Evolutionary conservation across 345 rosid genomes (phyloP), one percentile per base, ranked within the genome.

Genomic region (Gossypium anomalum): DNA sequence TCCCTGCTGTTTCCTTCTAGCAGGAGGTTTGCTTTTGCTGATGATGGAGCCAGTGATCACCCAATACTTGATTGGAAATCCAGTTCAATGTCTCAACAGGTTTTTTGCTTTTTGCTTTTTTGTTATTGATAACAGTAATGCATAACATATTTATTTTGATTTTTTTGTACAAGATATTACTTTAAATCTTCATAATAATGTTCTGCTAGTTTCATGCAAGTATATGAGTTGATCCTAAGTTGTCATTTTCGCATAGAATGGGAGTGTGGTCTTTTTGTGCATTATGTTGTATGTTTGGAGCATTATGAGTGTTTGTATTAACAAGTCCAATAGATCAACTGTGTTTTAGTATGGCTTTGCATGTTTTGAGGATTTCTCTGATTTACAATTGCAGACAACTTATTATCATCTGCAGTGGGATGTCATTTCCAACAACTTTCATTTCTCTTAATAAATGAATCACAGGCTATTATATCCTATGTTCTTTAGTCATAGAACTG

Each of bases 21-120:
- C 76, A 85, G 89, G 81, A 90, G 94, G 76, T 93, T 85, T 74
- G 83, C 94, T 58, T 86, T 78, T 53, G 72, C 87, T 25, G 97
- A 89, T 63, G 94, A 89, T 75, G 87, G 88, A 41, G 79, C 78
- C 78, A 86, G 77, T 79, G 89, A 84, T 75, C 93, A 87, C 81
- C 89, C 88, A 12, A 83, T 87, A 86, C 85, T 79, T 73, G 94
- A 92, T 79, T 95, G 96, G 98, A 93, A 90, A 85, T 55, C 91
- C 64, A 78, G 86, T 67, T 90, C 92, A 74, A 83, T 83, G 76
- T 85, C 88, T 25, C 88, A 56, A 83, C 93, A 95, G 99, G 99
- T 90, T 72, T 62, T 78, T 20, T 52, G 17, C 34, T 78, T 29
- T 8, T 49, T 55, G 43, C 77, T 57, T 56, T 73, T 19, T 38